These are phyloP conservation scores for Athelia psychrophila DNA, from an alignment of 1,284 basidiomycete genomes.

Conservation along the genomic window DNA sequence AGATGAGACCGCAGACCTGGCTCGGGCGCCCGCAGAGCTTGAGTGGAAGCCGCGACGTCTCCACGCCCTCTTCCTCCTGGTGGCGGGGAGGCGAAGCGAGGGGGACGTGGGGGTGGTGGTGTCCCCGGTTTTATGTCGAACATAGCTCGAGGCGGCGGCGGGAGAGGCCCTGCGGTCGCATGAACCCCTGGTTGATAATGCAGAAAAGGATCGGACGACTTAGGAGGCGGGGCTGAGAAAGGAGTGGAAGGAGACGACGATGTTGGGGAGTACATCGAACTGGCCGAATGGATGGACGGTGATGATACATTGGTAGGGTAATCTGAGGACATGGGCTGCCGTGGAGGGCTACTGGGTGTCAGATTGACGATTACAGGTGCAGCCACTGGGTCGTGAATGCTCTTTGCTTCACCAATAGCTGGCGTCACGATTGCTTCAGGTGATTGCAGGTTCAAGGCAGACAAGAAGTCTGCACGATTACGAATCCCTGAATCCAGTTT, in stretches of 20 bases:
- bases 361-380: constrained; percentile 54
- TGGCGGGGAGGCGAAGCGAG: constrained; percentile 55
- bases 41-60: constrained; percentile 53
- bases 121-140: constrained; percentile 41
- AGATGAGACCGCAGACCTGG: neutral
- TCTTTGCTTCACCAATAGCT: constrained; percentile 54
- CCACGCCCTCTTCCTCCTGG: constrained; percentile 27
- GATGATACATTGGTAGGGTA: constrained; percentile 11
- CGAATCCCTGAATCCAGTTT: too few relatives aligned
- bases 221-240: constrained; percentile 19
- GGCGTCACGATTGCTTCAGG: constrained; percentile 40
- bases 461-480: too few relatives aligned
- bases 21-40: constrained; percentile 52
- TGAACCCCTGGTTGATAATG: constrained; percentile 67
- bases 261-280: constrained; percentile 2
- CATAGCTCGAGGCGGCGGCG: constrained; percentile 58
- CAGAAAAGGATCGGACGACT: too few relatives aligned
- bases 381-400: constrained; percentile 53
- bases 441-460: too few relatives aligned
- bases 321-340: constrained; percentile 20
- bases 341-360: constrained; percentile 18
- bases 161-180: constrained; percentile 68
- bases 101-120: constrained; percentile 63
- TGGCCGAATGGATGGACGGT: neutral
- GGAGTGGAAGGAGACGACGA: constrained; percentile 9